Conservation (phyloP, 345 rosid species). For the Populus deltoides region DNA sequence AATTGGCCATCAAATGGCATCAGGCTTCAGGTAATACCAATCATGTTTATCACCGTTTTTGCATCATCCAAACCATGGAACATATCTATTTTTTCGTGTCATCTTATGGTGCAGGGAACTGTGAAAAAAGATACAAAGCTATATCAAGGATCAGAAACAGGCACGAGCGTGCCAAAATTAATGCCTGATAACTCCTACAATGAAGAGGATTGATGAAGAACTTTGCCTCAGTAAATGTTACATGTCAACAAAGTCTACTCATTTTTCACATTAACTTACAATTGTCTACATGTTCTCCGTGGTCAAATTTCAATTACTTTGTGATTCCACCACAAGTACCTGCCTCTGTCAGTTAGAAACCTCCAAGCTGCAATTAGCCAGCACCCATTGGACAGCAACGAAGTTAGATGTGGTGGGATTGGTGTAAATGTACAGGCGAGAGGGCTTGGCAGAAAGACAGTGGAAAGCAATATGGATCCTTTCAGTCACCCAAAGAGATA, state of each 20-base stretch:
- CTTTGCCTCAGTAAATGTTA: neutral
- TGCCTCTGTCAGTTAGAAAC: neutral
- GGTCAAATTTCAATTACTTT: neutral
- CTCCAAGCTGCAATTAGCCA: neutral
- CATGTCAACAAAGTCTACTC: neutral
- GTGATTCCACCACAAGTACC: neutral
- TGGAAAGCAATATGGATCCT: too few relatives aligned
- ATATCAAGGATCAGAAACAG: neutral
- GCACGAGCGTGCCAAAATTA: neutral
- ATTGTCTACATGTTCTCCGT: neutral
- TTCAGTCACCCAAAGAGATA: slow-evolving; percentile 55
- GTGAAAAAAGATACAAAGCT: neutral
- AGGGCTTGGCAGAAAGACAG: neutral
- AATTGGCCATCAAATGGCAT: too few relatives aligned
- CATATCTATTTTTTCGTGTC: too few relatives aligned
- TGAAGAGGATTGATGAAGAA: neutral
- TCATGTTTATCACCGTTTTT: too few relatives aligned
- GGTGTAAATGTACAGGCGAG: neutral
- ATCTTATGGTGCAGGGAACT: neutral
- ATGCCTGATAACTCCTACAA: neutral
- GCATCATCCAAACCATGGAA: neutral
- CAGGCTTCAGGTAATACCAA: too few relatives aligned
- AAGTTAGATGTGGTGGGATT: neutral
- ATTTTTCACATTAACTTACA: neutral
- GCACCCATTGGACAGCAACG: neutral